Evolutionary conservation across 2,329 filamentous ascomycete genomes (phyloP).

Genomic region (Gyromitra esculenta): DNA sequence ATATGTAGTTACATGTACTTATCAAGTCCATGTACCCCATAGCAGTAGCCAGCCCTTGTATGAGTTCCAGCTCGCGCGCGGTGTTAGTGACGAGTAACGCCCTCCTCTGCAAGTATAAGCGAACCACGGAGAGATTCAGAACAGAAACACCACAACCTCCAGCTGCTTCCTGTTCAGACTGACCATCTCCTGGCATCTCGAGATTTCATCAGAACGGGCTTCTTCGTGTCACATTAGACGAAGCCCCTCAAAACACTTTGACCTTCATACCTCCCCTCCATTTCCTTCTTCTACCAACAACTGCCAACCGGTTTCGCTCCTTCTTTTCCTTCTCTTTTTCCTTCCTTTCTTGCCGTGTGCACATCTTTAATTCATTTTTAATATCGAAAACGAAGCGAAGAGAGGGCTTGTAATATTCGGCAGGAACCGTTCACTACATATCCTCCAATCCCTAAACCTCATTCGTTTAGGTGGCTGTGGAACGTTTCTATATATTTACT

Average conservation of each 20-base stretch:
- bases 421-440: conserved; percentile 32
- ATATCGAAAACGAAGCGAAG: conserved; percentile 29
- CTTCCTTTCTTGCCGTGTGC: conserved; percentile 7
- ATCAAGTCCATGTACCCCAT: neutral
- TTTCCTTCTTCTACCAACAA: conserved; percentile 24
- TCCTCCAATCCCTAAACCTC: conserved; percentile 15
- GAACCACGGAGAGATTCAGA: conserved; percentile 28
- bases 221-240: conserved; percentile 42
- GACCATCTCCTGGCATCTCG: conserved; percentile 31
- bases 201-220: conserved; percentile 25
- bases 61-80: conserved; percentile 48
- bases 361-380: conserved; percentile 33
- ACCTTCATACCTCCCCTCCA: conserved; percentile 29
- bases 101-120: conserved; percentile 38
- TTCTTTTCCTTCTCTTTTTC: conserved; percentile 25
- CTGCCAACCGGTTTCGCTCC: conserved; percentile 30
- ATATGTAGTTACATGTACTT: neutral
- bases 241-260: conserved; percentile 47
- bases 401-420: conserved; percentile 31
- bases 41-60: conserved; percentile 19
- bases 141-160: conserved; percentile 26
- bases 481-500: conserved; percentile 21
- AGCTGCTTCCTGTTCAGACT: conserved; percentile 45
- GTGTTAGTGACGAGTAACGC: conserved; percentile 18
- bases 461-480: conserved; percentile 21